phyloP scores from a whole-genome alignment of 768 basidiomycete species.

The Lyophyllum atratum region DNA sequence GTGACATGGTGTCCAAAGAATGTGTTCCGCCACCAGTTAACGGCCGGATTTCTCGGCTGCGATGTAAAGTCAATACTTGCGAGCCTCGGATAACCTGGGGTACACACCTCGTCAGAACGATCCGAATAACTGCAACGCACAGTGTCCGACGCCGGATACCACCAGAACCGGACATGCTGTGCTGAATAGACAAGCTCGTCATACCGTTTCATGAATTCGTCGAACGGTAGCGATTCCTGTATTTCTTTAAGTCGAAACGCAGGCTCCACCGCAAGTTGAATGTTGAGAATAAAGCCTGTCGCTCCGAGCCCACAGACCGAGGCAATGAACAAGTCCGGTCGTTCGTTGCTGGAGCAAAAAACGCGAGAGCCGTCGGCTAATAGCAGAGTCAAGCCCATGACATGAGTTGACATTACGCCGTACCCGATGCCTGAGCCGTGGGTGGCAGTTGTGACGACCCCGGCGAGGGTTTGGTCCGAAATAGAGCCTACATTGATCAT shows the following conservation, averaged over 20 bases:
- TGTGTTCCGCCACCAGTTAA: slow-evolving; percentile 68
- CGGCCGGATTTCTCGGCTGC: slow-evolving; percentile 56
- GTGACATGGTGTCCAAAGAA: slow-evolving; percentile 80
- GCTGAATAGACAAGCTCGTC: slow-evolving; percentile 60
- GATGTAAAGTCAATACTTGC: slow-evolving; percentile 4
- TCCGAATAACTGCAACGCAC: slow-evolving; percentile 75
- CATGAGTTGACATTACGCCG: slow-evolving; percentile 81
- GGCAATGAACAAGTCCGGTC: slow-evolving; percentile 81
- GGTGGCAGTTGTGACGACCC: slow-evolving; percentile 90
- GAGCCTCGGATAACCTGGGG: slow-evolving; percentile 10
- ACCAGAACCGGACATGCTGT: slow-evolving; percentile 93
- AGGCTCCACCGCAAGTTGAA: slow-evolving; percentile 77
- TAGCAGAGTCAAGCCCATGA: slow-evolving; percentile 73
- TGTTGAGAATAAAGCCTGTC: slow-evolving; percentile 83
- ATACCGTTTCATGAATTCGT: slow-evolving; percentile 58
- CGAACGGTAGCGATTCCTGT: slow-evolving; percentile 63
- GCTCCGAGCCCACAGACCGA: slow-evolving; percentile 89
- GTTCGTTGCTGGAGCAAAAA: slow-evolving; percentile 62
- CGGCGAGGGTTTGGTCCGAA: slow-evolving; percentile 93
- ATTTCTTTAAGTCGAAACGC: slow-evolving; percentile 81
- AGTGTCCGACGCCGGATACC: slow-evolving; percentile 81
- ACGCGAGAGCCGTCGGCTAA: slow-evolving; percentile 75
- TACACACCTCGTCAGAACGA: slow-evolving; percentile 72
- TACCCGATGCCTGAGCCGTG: slow-evolving; percentile 87
- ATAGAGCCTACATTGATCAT: slow-evolving; percentile 95